Base-by-base conservation (phyloP, 305 asterid species). In the Caryopteris hybrid region DNA sequence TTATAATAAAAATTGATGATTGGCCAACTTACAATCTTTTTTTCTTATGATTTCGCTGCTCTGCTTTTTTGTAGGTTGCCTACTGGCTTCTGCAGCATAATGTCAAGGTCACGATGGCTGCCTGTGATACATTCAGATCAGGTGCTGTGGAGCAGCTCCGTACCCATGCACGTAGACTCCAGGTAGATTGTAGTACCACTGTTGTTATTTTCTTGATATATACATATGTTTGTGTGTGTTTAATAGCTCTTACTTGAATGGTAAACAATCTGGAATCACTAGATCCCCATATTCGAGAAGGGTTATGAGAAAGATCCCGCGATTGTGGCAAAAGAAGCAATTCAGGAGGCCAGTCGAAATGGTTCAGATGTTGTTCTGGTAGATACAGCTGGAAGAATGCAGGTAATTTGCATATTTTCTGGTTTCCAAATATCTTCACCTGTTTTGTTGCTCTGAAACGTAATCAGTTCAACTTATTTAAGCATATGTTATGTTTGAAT, bases 61-160 rank as follows among this genome's bases (percentile, higher is more conserved):
- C 23, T 57, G 39, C 60, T 23, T 57, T n/a, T 72, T 50, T 42
- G 60, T 79, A 92, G 98, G 96, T 93, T 71, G 97, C 99, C 51
- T 93, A 90, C 79, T 93, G 97, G 97, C 97, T 93, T 78, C 90
- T 38, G 74, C 99, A 93, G 83, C 99, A 93, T 51, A 76, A 89
- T 39, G 51, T 83, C 71, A 81, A 70, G 62, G 99, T 90, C 45
- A 90, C 86, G 99, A 90, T 93, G 99, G 97, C 99, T 71, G 99
- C 99, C 9, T 93, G 99, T 69, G 99, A 93, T 78, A 93, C 99
- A 61, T 93, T 90, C 84, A 88, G 99, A 68, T 93, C 97, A 42
- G 99, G 99, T 75, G 99, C 99, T 20, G 99, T 93, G 57, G 99
- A 93, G 86, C 99, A 93, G 78, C 83, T 90, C 72, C 97, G 97